phyloP scores from a whole-genome alignment of 2,329 filamentous ascomycete species.

The Verticillium klebahnii region DNA sequence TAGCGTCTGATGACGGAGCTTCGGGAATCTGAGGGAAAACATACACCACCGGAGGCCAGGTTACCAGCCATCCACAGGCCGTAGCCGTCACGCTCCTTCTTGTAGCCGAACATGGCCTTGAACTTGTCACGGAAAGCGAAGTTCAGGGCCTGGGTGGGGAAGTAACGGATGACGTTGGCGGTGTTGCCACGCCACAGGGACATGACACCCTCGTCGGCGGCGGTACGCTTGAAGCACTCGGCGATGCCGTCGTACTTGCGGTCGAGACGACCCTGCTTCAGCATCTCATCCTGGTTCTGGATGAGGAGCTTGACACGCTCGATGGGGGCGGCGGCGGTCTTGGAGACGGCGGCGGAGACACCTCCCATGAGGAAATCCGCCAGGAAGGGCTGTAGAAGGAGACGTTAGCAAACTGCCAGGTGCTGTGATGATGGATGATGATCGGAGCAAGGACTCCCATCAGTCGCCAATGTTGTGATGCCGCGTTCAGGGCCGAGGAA shows the following conservation, averaged over 20 bases:
- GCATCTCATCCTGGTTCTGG: conserved; percentile 99
- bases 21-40: conserved; percentile 29
- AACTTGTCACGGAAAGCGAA: conserved; percentile 99
- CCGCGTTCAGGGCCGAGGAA: background rate
- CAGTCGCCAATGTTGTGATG: conserved; percentile 9
- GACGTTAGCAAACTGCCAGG: background rate
- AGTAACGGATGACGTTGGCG: conserved; percentile 99
- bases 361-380: conserved; percentile 99
- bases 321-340: conserved; percentile 99
- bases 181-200: conserved; percentile 99
- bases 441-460: background rate
- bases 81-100: conserved; percentile 99
- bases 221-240: conserved; percentile 95
- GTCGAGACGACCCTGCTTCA: conserved; percentile 97
- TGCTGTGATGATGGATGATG: background rate
- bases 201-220: conserved; percentile 85
- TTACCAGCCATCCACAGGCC: conserved; percentile 99
- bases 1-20: background rate
- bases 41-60: conserved; percentile 99
- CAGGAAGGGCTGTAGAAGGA: conserved; percentile 69
- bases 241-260: conserved; percentile 90
- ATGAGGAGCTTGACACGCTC: conserved; percentile 99
- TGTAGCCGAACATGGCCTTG: conserved; percentile 99
- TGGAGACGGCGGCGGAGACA: conserved; percentile 99
- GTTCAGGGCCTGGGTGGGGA: conserved; percentile 99